phyloP scores from a whole-genome alignment of 2,329 filamentous ascomycete genomes.

The Aspergillus udagawae region DNA sequence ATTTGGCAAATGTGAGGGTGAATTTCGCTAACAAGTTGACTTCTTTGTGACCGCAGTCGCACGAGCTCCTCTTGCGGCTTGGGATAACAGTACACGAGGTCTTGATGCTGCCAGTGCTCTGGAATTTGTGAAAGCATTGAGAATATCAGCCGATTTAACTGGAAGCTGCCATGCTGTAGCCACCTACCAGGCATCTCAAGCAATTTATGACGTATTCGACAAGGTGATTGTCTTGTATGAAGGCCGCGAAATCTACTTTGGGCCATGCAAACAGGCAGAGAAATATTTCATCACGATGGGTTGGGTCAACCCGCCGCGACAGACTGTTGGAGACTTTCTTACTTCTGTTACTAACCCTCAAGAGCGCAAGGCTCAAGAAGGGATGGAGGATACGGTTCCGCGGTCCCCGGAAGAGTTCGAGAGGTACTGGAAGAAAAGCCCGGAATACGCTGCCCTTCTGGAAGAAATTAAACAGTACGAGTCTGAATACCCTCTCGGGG shows the following conservation, averaged over 20 bases:
- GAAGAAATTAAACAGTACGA: slow-evolving; percentile 33
- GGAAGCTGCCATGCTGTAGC: slow-evolving; percentile 53
- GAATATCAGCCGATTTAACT: slow-evolving; percentile 47
- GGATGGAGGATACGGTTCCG: slow-evolving; percentile 60
- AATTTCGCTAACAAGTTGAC: too few species aligned
- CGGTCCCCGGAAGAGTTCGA: slow-evolving; percentile 67
- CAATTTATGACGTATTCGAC: slow-evolving; percentile 62
- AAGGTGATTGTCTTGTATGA: slow-evolving; percentile 72
- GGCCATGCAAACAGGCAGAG: slow-evolving; percentile 56
- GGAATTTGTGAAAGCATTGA: slow-evolving; percentile 54
- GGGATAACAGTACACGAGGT: too few species aligned
- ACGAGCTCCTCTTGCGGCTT: too few species aligned
- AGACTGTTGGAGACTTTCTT: slow-evolving; percentile 67
- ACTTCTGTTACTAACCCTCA: slow-evolving; percentile 64
- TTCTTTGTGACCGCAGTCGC: too few species aligned
- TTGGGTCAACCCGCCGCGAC: slow-evolving; percentile 62
- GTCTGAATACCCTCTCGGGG: slow-evolving; percentile 27
- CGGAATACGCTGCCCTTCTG: slow-evolving; percentile 27
- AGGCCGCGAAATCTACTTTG: slow-evolving; percentile 74
- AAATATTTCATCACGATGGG: slow-evolving; percentile 66
- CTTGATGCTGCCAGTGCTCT: slow-evolving; percentile 40
- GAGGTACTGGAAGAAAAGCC: slow-evolving; percentile 43
- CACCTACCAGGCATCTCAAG: slow-evolving; percentile 54
- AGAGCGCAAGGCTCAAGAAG: slow-evolving; percentile 54
- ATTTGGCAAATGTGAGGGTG: too few species aligned